These are phyloP conservation scores for Niebla homalea DNA, from an alignment of 495 filamentous ascomycete species.

Conservation along the genomic window DNA sequence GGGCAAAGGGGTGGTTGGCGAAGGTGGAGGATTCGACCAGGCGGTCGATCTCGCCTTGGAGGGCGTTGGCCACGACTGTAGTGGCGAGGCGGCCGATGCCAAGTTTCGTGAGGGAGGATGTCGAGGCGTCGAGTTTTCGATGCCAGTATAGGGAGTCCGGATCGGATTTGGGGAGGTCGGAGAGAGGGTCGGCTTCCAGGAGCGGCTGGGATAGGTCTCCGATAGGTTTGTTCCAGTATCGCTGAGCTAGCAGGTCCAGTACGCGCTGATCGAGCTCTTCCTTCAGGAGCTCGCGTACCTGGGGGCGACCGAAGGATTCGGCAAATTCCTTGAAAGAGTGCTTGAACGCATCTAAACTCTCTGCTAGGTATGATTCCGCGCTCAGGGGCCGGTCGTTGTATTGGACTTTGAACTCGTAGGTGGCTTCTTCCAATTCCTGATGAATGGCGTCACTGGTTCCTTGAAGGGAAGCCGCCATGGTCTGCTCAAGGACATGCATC, in stretches of 20 bases:
- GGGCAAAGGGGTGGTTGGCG: conserved; percentile 75
- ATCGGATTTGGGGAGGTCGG: conserved; percentile 66
- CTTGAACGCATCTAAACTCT: conserved; percentile 91
- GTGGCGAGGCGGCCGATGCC: conserved; percentile 89
- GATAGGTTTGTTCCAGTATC: conserved; percentile 98
- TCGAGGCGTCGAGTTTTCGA: conserved; percentile 84
- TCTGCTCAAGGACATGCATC: conserved; percentile 93
- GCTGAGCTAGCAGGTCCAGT: conserved; percentile 82
- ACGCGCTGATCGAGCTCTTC: conserved; percentile 87
- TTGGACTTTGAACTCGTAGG: conserved; percentile 98
- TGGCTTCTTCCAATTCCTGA: conserved; percentile 91
- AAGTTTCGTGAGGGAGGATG: conserved; percentile 77
- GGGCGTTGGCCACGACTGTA: conserved; percentile 69
- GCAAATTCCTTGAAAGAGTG: conserved; percentile 92
- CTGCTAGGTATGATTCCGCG: conserved; percentile 90
- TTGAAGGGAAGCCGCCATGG: conserved; percentile 83
- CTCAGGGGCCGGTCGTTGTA: conserved; percentile 94
- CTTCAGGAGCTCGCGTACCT: conserved; percentile 84
- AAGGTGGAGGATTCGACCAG: conserved; percentile 73
- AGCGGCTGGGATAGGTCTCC: conserved; percentile 50
- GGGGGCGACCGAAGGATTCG: conserved; percentile 73
- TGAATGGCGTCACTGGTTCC: conserved; percentile 81
- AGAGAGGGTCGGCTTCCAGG: conserved; percentile 57
- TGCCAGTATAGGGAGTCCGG: conserved; percentile 82
- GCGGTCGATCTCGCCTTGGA: conserved; percentile 74